Percentiles rank a stretch among this genome's conserved stretches.
Evolutionary conservation across 805 yeast species (phyloP).

Genomic region (Brettanomyces nanus): DNA sequence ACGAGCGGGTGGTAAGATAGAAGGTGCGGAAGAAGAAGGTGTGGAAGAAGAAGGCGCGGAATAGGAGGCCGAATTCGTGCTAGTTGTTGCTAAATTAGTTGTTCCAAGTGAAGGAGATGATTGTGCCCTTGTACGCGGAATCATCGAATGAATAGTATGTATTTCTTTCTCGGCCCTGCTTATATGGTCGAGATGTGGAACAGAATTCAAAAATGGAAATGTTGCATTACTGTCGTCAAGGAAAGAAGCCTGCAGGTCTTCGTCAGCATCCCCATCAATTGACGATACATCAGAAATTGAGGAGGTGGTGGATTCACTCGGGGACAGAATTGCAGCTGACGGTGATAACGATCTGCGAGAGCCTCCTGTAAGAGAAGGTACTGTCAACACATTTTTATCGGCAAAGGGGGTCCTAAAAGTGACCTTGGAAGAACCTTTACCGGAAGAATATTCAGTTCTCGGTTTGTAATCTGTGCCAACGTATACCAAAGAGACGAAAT

Average conservation of each 20-base stretch:
- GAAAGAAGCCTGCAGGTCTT: no score
- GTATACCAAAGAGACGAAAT: slow-evolving; percentile 21
- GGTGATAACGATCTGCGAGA: no score
- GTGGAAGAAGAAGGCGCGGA: not conserved
- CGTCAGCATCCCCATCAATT: no score
- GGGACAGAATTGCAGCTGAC: no score
- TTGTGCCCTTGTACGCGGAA: slow-evolving; percentile 3
- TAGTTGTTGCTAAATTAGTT: not conserved
- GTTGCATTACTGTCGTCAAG: no score
- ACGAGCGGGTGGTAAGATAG: not conserved
- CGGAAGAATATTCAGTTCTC: no score
- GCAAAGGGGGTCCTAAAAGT: not conserved
- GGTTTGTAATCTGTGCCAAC: slow-evolving; percentile 11
- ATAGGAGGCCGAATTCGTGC: slow-evolving; percentile 1
- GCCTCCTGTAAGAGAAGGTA: no score
- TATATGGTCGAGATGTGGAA: slow-evolving; percentile 2
- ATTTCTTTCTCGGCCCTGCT: slow-evolving; percentile 1
- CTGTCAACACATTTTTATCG: not conserved
- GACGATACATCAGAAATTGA: not conserved
- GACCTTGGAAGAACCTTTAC: no score
- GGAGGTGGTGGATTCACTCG: not conserved
- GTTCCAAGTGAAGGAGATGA: slow-evolving; percentile 9
- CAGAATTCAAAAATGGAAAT: slow-evolving; percentile 3
- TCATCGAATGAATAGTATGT: not conserved
- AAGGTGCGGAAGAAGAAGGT: not conserved